phyloP scores from a whole-genome alignment of 768 basidiomycete species.

The Melanogaster broomeanus region DNA sequence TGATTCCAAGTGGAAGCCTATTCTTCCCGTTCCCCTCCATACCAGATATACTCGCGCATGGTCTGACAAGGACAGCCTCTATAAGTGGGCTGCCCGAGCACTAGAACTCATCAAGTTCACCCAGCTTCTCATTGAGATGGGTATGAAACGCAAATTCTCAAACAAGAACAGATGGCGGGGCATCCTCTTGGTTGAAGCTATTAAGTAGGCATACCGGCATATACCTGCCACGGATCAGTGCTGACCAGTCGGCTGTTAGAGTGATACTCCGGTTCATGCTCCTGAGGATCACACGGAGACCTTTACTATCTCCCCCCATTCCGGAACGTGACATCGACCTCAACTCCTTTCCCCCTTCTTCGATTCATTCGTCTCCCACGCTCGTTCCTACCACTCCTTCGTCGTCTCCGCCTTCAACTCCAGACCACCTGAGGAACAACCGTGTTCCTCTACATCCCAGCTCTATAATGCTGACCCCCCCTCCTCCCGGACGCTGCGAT shows the following conservation, averaged over 20 bases:
- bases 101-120: conserved; percentile 79
- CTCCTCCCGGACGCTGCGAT: conserved; percentile 52
- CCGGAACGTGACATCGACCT: conserved; percentile 91
- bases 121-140: conserved; percentile 91
- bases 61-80: conserved; percentile 65
- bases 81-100: conserved; percentile 76
- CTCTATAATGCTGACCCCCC: conserved; percentile 51
- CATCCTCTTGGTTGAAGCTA: conserved; percentile 71
- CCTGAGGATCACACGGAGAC: conserved; percentile 73
- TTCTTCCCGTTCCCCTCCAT: conserved; percentile 77
- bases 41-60: conserved; percentile 90
- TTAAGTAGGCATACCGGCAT: conserved; percentile 65
- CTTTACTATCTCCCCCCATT: conserved; percentile 74
- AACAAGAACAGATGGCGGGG: conserved; percentile 70
- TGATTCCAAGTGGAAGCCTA: conserved; percentile 70
- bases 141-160: conserved; percentile 69
- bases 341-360: conserved; percentile 56
- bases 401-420: conserved; percentile 60
- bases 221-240: neutral
- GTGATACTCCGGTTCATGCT: conserved; percentile 73
- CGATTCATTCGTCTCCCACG: conserved; percentile 58
- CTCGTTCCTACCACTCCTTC: conserved; percentile 58
- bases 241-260: conserved; percentile 42
- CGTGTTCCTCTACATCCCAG: conserved; percentile 66
- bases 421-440: conserved; percentile 83